Percentiles rank a stretch among this genome's conserved stretches.
These are phyloP conservation scores for Fusarium pseudocircinatum DNA, from an alignment of 2,329 filamentous ascomycete genomes.

Conservation along the genomic window DNA sequence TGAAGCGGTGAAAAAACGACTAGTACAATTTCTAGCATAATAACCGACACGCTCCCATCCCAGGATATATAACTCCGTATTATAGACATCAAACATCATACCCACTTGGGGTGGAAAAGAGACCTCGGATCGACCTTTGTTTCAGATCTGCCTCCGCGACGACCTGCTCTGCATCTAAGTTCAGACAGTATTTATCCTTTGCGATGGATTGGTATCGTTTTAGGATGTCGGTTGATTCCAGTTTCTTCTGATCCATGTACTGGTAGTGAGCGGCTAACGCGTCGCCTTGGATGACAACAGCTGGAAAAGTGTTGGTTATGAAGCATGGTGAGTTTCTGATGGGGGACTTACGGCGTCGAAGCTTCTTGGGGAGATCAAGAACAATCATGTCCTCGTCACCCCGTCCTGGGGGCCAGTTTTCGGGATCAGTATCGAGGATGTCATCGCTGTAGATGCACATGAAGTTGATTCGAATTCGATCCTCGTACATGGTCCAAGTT, in stretches of 20 bases:
- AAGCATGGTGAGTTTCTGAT: rapidly evolving
- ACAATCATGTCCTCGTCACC: slow-evolving; percentile 25
- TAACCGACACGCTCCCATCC: not conserved
- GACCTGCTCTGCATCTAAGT: not conserved
- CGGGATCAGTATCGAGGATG: slow-evolving; percentile 17
- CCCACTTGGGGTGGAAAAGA: not conserved
- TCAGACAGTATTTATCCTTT: slow-evolving; percentile 18
- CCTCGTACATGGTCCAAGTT: slow-evolving; percentile 26
- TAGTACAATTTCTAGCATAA: not conserved
- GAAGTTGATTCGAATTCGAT: slow-evolving; percentile 35
- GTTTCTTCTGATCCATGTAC: slow-evolving; percentile 15
- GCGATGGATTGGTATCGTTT: slow-evolving; percentile 26
- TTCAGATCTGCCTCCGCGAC: not conserved
- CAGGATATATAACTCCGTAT: not conserved
- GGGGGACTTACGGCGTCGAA: slow-evolving; percentile 24
- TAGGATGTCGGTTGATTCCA: slow-evolving; percentile 20
- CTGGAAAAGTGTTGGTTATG: not conserved
- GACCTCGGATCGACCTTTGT: not conserved
- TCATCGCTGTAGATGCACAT: slow-evolving; percentile 33
- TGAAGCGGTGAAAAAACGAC: not conserved
- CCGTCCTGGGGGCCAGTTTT: not conserved
- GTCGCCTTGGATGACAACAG: slow-evolving; percentile 23
- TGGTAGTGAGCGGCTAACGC: slow-evolving; percentile 31
- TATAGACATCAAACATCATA: not conserved
- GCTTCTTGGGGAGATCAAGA: slow-evolving; percentile 17